Conservation (phyloP, 768 basidiomycete genomes). For the Lactarius tabidus region DNA sequence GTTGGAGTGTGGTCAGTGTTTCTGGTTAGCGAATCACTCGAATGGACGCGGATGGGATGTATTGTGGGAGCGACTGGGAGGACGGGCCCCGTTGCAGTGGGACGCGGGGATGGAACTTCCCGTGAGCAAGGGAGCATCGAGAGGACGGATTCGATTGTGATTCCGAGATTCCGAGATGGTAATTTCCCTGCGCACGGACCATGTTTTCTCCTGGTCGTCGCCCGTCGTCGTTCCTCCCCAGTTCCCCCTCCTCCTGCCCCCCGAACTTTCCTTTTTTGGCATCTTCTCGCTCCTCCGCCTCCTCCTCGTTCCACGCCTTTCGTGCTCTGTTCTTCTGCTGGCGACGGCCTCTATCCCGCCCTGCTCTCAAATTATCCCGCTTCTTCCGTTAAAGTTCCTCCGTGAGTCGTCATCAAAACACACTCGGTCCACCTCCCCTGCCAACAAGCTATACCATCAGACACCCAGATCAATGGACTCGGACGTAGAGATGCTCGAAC, state of each 20-base stretch:
- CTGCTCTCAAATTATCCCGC: not conserved
- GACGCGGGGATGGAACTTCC: not conserved
- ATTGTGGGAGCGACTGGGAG: not conserved
- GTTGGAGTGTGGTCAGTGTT: not conserved
- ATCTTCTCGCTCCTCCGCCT: slow-evolving; percentile 27
- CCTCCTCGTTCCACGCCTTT: slow-evolving; percentile 6
- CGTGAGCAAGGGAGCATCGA: not conserved
- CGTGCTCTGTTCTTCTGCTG: not conserved
- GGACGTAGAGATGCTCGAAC: slow-evolving; percentile 20
- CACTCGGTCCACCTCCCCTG: not conserved
- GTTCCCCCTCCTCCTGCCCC: slow-evolving; percentile 24
- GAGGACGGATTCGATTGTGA: not conserved
- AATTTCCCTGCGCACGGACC: slow-evolving; percentile 26
- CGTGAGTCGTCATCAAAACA: not conserved
- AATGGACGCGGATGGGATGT: not conserved
- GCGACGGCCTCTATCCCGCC: not conserved
- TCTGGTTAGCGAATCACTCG: not conserved
- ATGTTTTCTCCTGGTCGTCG: slow-evolving; percentile 1
- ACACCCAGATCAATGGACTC: too few relatives aligned
- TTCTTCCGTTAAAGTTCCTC: not conserved
- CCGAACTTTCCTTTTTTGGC: slow-evolving; percentile 33
- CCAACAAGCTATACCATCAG: too few relatives aligned
- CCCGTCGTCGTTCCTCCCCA: slow-evolving; percentile 20
- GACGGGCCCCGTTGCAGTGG: not conserved
- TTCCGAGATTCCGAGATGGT: slow-evolving; percentile 20